Conservation (phyloP, 1,284 basidiomycete species). For the Marasmius tenuissimus region DNA sequence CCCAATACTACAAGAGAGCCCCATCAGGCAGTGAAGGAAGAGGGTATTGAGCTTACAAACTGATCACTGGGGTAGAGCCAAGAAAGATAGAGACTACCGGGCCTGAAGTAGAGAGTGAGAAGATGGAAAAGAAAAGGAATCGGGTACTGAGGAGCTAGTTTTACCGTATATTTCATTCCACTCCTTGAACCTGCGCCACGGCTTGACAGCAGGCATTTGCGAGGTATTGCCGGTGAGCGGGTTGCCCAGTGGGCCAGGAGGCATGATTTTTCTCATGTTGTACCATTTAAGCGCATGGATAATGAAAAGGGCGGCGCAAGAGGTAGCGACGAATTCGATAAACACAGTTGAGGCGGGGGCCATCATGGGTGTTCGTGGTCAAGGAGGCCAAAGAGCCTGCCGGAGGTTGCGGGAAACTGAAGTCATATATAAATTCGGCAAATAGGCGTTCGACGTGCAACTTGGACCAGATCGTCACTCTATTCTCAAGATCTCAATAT, state of each 20-base stretch:
- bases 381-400: neutral
- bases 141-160: constrained; percentile 1
- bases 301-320: neutral
- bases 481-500: too few relatives aligned
- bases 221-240: constrained; percentile 48
- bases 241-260: constrained; percentile 42
- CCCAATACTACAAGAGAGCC: constrained; percentile 37
- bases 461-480: too few relatives aligned
- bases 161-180: constrained; percentile 49
- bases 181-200: constrained; percentile 50
- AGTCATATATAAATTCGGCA: too few relatives aligned
- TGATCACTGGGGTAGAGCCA: constrained; percentile 49
- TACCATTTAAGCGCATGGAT: constrained; percentile 19
- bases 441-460: too few relatives aligned
- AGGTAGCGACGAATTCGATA: neutral
- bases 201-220: constrained; percentile 46
- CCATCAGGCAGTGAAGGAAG: neutral
- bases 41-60: constrained; percentile 20
- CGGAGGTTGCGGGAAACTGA: neutral
- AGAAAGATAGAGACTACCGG: constrained; percentile 56
- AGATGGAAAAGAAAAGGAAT: neutral
- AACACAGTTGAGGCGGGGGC: neutral
- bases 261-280: constrained; percentile 33
- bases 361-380: neutral
- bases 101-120: constrained; percentile 25